Percentiles rank a stretch among this genome's conserved stretches.
Conservation (phyloP, 225 moss, liverwort and hornwort species). For the Lunularia cruciata region DNA sequence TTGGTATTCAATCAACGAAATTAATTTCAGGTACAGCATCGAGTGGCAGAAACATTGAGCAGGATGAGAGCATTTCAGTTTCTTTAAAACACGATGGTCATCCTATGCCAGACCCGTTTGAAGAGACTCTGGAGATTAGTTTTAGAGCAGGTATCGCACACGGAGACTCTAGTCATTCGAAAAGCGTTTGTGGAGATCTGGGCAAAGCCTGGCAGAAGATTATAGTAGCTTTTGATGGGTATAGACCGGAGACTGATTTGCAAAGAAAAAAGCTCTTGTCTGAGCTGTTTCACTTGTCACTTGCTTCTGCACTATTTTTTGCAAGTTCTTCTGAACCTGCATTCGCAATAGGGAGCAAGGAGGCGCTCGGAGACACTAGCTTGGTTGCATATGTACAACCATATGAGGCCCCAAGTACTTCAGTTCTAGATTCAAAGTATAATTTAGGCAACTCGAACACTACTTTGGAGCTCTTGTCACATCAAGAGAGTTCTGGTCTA, state of each 20-base stretch:
- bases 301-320: conserved; percentile 27
- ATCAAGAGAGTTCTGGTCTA: not conserved
- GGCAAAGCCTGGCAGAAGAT: not conserved
- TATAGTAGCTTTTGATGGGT: not conserved
- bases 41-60: not conserved
- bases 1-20: not conserved
- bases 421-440: too few species aligned
- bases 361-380: not conserved
- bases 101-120: not conserved
- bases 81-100: not conserved
- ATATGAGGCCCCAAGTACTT: not conserved
- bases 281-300: conserved; percentile 15
- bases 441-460: not conserved
- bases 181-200: conserved; percentile 1
- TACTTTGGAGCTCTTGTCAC: not conserved
- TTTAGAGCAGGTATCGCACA: not conserved
- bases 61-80: not conserved
- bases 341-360: conserved; percentile 20
- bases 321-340: conserved; percentile 20
- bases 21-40: too few species aligned
- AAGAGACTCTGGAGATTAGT: not conserved
- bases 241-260: not conserved
- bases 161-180: not conserved
- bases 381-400: not conserved
- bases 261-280: not conserved